These are phyloP conservation scores for Mychonastes homosphaera DNA, from an alignment of 139 green algal genomes.

Conservation along the genomic window DNA sequence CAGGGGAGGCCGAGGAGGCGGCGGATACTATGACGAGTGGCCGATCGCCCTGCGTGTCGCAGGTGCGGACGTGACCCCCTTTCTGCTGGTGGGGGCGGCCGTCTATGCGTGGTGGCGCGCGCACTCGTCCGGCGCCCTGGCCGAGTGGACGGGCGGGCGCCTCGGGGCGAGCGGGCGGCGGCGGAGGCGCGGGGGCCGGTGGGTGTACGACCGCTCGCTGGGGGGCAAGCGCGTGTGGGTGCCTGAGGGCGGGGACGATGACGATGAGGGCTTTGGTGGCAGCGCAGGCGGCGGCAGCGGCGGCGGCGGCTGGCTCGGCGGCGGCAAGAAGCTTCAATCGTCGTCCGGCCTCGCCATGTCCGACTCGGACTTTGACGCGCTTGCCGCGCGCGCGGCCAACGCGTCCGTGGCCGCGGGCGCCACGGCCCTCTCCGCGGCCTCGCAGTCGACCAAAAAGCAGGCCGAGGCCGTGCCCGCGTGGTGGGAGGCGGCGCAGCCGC, in stretches of 20 bases:
- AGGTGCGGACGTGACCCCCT: neutral
- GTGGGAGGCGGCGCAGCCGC: neutral
- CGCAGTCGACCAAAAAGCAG: neutral
- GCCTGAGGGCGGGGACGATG: neutral
- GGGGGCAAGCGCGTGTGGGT: constrained; percentile 33
- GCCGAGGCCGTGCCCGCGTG: constrained; percentile 1
- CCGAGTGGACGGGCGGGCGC: neutral
- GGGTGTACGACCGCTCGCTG: constrained; percentile 41
- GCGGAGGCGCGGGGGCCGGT: constrained; percentile 12
- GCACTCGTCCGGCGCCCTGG: neutral
- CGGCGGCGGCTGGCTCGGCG: too few relatives aligned
- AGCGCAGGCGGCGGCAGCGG: too few relatives aligned
- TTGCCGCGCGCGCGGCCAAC: constrained; percentile 13
- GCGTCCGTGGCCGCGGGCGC: constrained; percentile 3
- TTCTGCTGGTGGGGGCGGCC: constrained; percentile 8
- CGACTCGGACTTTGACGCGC: constrained; percentile 15
- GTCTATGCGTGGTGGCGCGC: constrained; percentile 1
- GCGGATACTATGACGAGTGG: neutral
- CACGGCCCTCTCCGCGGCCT: too few relatives aligned
- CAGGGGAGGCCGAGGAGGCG: neutral
- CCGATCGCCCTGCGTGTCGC: neutral
- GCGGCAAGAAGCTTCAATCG: neutral
- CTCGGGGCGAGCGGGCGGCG: too few relatives aligned
- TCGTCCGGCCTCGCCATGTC: constrained; percentile 1
- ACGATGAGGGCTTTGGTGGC: too few relatives aligned